Evolutionary conservation across 495 filamentous ascomycete species (phyloP).

Genomic region (Daldinia decipiens): DNA sequence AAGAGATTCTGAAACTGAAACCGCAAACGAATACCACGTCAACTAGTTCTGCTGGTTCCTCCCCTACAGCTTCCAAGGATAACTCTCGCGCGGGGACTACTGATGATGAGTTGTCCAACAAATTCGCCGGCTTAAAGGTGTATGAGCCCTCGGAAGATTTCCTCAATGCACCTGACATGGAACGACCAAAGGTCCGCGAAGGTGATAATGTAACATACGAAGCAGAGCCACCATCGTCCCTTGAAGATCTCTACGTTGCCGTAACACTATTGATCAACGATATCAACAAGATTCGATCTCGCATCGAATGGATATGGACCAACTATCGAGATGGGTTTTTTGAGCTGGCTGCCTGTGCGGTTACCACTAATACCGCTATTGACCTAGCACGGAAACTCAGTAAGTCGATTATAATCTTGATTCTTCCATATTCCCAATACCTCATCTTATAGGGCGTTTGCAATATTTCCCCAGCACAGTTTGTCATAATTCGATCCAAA

Average conservation of each 20-base stretch:
- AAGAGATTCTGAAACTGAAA: neutral
- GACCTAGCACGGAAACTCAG: conserved; percentile 46
- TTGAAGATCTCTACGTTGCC: conserved; percentile 44
- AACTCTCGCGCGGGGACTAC: neutral
- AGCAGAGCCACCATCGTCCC: conserved; percentile 43
- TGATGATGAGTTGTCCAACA: neutral
- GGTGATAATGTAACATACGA: conserved; percentile 45
- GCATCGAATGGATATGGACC: conserved; percentile 42
- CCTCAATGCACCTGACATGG: neutral
- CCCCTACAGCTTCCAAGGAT: neutral
- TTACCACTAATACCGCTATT: conserved; percentile 55
- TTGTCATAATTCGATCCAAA: neutral
- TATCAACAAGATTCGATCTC: conserved; percentile 33
- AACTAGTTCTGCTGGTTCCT: neutral
- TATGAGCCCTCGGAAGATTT: neutral
- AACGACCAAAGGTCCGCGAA: conserved; percentile 6
- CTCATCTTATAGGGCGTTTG: neutral
- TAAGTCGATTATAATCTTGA: neutral
- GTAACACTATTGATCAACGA: conserved; percentile 41
- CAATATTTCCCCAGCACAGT: neutral
- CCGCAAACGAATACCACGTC: neutral
- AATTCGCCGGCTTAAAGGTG: neutral
- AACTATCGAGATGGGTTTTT: conserved; percentile 44
- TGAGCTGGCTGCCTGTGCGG: conserved; percentile 51
- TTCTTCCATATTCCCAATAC: neutral